Evolutionary conservation across 1,284 basidiomycete species (phyloP).

Genomic region (Xerocomus amazonicus): DNA sequence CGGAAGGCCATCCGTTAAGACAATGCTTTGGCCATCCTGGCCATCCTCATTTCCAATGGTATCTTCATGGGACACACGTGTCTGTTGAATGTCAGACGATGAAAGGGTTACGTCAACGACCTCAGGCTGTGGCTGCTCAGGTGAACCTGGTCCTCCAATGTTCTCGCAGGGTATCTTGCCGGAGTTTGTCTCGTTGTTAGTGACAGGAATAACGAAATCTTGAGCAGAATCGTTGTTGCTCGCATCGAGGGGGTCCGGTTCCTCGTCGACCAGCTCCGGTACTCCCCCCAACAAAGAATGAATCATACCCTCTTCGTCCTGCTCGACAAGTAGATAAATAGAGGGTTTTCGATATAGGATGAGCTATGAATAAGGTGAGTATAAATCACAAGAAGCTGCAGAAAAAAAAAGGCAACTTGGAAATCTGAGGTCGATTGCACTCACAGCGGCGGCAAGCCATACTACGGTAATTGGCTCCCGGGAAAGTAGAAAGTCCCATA

Average conservation of each 20-base stretch:
- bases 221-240: background rate
- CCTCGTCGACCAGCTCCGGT: slow-evolving; percentile 57
- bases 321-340: slow-evolving; percentile 50
- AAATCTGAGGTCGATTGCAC: slow-evolving; percentile 29
- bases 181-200: background rate
- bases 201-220: background rate
- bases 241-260: slow-evolving; percentile 23
- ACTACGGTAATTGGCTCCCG: slow-evolving; percentile 79
- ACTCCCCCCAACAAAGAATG: slow-evolving; percentile 75
- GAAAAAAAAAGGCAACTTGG: background rate
- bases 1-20: background rate
- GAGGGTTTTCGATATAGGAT: slow-evolving; percentile 60
- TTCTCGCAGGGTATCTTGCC: background rate
- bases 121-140: background rate
- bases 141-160: background rate
- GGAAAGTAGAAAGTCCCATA: slow-evolving; percentile 84
- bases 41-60: background rate
- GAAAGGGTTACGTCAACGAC: background rate
- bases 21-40: background rate
- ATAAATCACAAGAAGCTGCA: background rate
- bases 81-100: background rate
- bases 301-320: slow-evolving; percentile 79
- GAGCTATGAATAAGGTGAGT: slow-evolving; percentile 41
- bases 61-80: background rate
- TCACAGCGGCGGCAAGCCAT: slow-evolving; percentile 79